Evolutionary conservation across 306 rosid genomes (phyloP), one percentile per base, ranked within the genome.

Genomic region (Prinsepia uniflora): DNA sequence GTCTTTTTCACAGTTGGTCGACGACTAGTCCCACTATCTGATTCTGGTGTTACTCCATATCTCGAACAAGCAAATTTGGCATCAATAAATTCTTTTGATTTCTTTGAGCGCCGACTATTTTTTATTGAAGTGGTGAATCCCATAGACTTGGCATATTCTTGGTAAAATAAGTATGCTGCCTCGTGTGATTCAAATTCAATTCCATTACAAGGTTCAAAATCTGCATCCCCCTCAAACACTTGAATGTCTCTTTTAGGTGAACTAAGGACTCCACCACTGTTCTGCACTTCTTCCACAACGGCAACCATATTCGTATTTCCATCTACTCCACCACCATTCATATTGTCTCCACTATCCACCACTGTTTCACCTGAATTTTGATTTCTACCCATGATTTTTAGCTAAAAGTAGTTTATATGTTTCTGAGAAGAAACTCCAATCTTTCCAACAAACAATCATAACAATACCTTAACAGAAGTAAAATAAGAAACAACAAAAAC

Each of bases 51-150:
- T 49, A 81, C 85, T 59, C 98, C 98, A 83, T 92, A 92, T 77
- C 98, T 86, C 13, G 98, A 92, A 81, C 98, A 92, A 0, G 98
- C 98, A 46, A 92, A 89, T 75, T 92, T 92, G 66, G 98, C 98
- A 86, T 92, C 98, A 72, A 92, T 92, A 72, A 89, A 92, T 36
- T 89, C 98, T 76, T 92, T 92, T 17, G 95, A 84, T 83, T 89
- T 92, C 95, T 92, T 92, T n/a, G 98, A 92, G 20, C 96, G 94
- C 54, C 96, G 83, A 84, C 98, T 92, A 75, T 92, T 92, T 77
- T 89, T 92, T 15, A 89, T 92, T 9, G 98, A 92, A 57, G 96
- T 92, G 41, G 98, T 92, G 85, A 92, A 92, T 34, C 98, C 98
- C 98, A 92, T 92, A 52, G 98, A 92, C 79, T 92, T 92, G 63